Conservation (phyloP, 176 grass and related monocot genomes). For the Canna indica region DNA sequence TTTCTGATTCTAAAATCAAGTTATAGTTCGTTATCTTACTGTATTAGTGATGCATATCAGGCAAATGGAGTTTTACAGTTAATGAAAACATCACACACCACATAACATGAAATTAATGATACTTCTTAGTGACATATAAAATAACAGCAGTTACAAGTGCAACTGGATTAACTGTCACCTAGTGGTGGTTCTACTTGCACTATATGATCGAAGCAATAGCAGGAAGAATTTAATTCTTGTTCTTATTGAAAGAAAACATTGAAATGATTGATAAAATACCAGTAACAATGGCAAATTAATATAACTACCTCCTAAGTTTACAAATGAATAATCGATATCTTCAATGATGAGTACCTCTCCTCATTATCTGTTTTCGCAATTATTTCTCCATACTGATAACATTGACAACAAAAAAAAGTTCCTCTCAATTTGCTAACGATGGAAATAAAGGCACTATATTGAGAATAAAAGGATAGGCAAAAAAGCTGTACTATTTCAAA, state of each 20-base stretch:
- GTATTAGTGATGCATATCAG: not conserved
- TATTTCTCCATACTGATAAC: slow-evolving; percentile 77
- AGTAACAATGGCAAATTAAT: not conserved
- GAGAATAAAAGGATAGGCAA: not conserved
- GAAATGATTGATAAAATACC: no score
- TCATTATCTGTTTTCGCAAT: slow-evolving; percentile 72
- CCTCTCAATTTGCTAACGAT: not conserved
- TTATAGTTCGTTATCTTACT: not conserved
- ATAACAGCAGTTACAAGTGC: no score
- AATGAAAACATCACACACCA: no score
- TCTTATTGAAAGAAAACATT: not conserved
- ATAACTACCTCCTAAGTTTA: slow-evolving; percentile 58
- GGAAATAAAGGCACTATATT: not conserved
- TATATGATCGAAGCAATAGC: no score
- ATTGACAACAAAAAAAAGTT: not conserved
- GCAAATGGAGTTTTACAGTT: not conserved
- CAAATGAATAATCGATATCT: slow-evolving; percentile 86
- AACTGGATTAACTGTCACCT: no score
- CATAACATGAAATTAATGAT: no score
- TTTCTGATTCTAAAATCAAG: not conserved
- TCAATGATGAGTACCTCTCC: slow-evolving; percentile 49
- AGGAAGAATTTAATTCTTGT: not conserved
- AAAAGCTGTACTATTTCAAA: not conserved
- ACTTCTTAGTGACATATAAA: no score
- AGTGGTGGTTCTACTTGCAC: no score